A percentile compares a stretch with the other conserved stretches of the same genome.
phyloP scores from a whole-genome alignment of 352 stramenopile species.

The Salisapilia sapeloensis region DNA sequence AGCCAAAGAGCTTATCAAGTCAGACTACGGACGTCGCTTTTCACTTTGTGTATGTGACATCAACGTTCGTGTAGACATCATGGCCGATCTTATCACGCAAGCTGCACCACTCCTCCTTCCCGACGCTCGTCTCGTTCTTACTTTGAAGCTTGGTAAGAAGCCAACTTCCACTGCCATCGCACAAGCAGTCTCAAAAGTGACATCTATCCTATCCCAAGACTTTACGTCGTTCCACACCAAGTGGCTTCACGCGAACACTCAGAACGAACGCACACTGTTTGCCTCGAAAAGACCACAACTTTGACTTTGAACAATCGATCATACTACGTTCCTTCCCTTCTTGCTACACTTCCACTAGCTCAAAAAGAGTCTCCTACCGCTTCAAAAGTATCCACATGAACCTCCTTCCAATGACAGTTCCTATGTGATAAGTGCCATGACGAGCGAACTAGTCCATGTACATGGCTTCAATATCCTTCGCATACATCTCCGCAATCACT shows the following conservation, averaged over 20 bases:
- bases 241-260: conserved; percentile 24
- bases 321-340: too few relatives aligned
- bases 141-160: conserved; percentile 19
- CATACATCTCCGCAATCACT: conserved; percentile 80
- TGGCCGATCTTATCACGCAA: conserved; percentile 10
- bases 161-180: conserved; percentile 8
- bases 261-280: conserved; percentile 25
- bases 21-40: conserved; percentile 13
- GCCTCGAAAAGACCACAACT: conserved; percentile 7
- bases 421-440: too few relatives aligned
- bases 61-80: conserved; percentile 13
- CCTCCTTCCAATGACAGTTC: too few relatives aligned
- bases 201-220: conserved; percentile 1
- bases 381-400: too few relatives aligned
- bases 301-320: conserved; percentile 1
- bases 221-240: conserved; percentile 7
- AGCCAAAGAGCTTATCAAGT: conserved; percentile 6
- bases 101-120: conserved; percentile 8
- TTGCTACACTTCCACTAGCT: too few relatives aligned
- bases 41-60: conserved; percentile 28
- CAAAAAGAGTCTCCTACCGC: too few relatives aligned
- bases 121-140: conserved; percentile 10
- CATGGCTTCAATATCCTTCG: conserved; percentile 68
- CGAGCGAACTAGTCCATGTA: too few relatives aligned
- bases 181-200: conserved; percentile 4